phyloP scores from a whole-genome alignment of 768 basidiomycete genomes.

The Naganishia vishniacii region DNA sequence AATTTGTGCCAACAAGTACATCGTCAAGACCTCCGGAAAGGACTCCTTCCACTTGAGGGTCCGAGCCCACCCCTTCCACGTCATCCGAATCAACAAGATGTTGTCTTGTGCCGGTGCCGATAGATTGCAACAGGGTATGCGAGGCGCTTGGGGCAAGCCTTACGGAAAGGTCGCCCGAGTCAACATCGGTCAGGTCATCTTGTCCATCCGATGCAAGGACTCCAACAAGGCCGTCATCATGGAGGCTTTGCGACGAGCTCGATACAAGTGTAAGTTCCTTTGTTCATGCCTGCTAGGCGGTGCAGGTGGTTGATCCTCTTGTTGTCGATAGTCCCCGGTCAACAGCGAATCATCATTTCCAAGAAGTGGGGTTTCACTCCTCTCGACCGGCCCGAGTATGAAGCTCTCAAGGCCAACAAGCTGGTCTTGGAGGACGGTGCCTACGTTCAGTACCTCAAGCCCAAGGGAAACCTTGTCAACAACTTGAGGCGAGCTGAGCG shows the following conservation, averaged over 20 bases:
- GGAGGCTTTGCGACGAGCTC: constrained; percentile 93
- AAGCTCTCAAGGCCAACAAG: constrained; percentile 82
- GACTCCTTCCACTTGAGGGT: constrained; percentile 98
- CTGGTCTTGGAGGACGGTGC: constrained; percentile 88
- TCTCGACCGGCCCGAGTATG: constrained; percentile 81
- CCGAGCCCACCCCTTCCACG: constrained; percentile 96
- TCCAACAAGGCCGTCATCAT: constrained; percentile 77
- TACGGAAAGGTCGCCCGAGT: constrained; percentile 78
- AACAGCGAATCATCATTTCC: constrained; percentile 34
- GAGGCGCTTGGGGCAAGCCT: constrained; percentile 98
- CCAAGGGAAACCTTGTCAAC: constrained; percentile 74
- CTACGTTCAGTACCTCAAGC: constrained; percentile 80
- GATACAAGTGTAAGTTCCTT: constrained; percentile 94
- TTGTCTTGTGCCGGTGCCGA: constrained; percentile 98
- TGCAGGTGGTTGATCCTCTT: neutral
- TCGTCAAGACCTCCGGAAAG: constrained; percentile 95
- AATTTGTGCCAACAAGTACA: constrained; percentile 99
- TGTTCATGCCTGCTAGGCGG: constrained; percentile 54
- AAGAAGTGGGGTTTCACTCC: constrained; percentile 99
- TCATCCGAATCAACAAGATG: constrained; percentile 99
- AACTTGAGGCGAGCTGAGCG: constrained; percentile 55
- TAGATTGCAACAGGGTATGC: constrained; percentile 68
- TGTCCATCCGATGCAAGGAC: constrained; percentile 87
- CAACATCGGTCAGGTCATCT: constrained; percentile 93
- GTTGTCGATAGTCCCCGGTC: neutral